These are phyloP conservation scores for Solanum dulcamara DNA, from an alignment of 257 asterid genomes.

Conservation along the genomic window DNA sequence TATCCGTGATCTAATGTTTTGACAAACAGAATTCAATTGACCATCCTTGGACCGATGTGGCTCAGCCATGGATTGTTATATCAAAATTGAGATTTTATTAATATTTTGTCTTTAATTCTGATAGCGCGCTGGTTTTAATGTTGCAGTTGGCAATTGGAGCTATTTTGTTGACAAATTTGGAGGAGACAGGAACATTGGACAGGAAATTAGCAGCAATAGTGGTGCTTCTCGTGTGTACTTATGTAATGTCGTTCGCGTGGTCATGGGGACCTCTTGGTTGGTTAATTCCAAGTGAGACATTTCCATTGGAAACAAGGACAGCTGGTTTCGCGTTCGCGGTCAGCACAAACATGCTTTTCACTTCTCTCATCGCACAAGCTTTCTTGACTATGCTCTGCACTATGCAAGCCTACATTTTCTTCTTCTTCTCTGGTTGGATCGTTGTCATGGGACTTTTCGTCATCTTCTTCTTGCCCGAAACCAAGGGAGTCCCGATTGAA, in stretches of 20 bases:
- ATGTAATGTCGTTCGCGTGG: constrained; percentile 73
- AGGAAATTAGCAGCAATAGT: constrained; percentile 20
- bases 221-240: constrained; percentile 46
- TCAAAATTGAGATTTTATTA: neutral
- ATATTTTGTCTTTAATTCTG: neutral
- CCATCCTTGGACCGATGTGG: too few species aligned
- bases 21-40: neutral
- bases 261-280: constrained; percentile 83
- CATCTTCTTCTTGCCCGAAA: constrained; percentile 22
- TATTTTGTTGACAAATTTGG: constrained; percentile 21
- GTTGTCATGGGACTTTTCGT: constrained; percentile 21
- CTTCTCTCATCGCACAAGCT: constrained; percentile 21
- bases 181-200: constrained; percentile 27
- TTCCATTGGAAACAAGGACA: constrained; percentile 55
- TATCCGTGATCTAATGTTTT: too few species aligned
- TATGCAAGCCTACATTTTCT: constrained; percentile 25
- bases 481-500: constrained; percentile 22
- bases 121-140: neutral
- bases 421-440: constrained; percentile 27
- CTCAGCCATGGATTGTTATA: too few species aligned
- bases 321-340: constrained; percentile 69
- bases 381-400: constrained; percentile 26
- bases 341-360: constrained; percentile 36
- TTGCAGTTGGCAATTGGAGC: constrained; percentile 44
- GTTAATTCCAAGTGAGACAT: constrained; percentile 65